These are phyloP conservation scores for Aspergillus wentii DNA, from an alignment of 495 filamentous ascomycete species.

Conservation along the genomic window DNA sequence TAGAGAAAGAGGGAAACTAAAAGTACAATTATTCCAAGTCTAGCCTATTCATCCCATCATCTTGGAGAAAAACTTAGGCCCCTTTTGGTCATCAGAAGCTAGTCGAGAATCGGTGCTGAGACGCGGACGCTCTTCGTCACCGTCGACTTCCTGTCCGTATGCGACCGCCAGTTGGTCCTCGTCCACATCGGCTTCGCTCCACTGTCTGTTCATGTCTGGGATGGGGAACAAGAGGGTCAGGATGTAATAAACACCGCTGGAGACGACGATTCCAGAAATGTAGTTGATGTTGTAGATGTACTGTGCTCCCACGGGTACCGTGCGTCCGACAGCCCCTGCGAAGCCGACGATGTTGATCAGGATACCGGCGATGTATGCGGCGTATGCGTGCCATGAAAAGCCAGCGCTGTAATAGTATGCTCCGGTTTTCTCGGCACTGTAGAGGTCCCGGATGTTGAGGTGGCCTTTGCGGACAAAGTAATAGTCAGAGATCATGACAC, in stretches of 20 bases:
- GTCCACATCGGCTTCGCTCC: conserved; percentile 78
- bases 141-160: conserved; percentile 33
- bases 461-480: conserved; percentile 84
- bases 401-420: conserved; percentile 74
- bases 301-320: conserved; percentile 70
- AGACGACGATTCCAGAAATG: conserved; percentile 77
- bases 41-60: too few relatives aligned
- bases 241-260: conserved; percentile 59
- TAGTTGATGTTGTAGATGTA: conserved; percentile 92
- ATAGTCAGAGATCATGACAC: conserved; percentile 87
- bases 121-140: conserved; percentile 10
- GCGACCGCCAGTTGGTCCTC: conserved; percentile 30
- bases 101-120: too few relatives aligned
- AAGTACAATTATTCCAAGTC: too few relatives aligned
- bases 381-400: conserved; percentile 78
- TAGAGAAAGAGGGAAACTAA: too few relatives aligned
- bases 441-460: conserved; percentile 72
- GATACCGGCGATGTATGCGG: conserved; percentile 80
- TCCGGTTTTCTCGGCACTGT: conserved; percentile 59
- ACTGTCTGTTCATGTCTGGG: conserved; percentile 65
- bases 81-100: conserved; percentile 9
- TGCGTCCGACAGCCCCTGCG: conserved; percentile 69
- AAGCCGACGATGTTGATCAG: conserved; percentile 93
- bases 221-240: conserved; percentile 68
- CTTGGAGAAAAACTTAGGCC: too few relatives aligned